These are phyloP conservation scores for Entomortierella lignicola DNA, from an alignment of 192 early-diverging fungal species.

Conservation along the genomic window DNA sequence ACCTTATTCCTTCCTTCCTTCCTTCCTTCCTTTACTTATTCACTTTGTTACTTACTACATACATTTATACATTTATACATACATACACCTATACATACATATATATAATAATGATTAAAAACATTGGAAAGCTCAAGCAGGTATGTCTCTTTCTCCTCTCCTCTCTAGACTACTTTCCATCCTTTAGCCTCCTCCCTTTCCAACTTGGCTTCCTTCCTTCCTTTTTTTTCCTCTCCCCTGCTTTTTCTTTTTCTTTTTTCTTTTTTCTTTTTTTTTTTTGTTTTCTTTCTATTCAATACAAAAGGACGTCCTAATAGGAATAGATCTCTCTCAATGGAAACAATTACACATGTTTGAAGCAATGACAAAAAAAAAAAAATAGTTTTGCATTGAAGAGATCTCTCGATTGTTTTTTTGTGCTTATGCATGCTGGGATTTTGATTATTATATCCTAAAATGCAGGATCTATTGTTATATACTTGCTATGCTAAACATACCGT, in stretches of 20 bases:
- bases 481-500: background rate
- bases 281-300: too few relatives aligned
- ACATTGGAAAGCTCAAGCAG: constrained; percentile 52
- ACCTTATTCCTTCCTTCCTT: too few relatives aligned
- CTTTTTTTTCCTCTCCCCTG: background rate
- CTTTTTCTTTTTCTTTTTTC: background rate
- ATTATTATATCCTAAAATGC: background rate
- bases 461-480: constrained; percentile 1
- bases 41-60: too few relatives aligned
- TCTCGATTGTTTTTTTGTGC: background rate
- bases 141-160: constrained; percentile 9
- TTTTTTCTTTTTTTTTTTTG: too few relatives aligned
- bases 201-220: background rate
- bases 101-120: constrained; percentile 44
- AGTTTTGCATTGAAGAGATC: too few relatives aligned
- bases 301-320: too few relatives aligned
- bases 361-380: too few relatives aligned
- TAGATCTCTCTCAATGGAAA: too few relatives aligned
- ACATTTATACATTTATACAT: too few relatives aligned
- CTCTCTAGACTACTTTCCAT: background rate
- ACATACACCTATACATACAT: background rate
- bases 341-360: too few relatives aligned
- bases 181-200: background rate
- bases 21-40: too few relatives aligned
- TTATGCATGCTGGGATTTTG: background rate